These are phyloP conservation scores for Chernovozyma aurita DNA, from an alignment of 1,139 yeast species.

Conservation along the genomic window DNA sequence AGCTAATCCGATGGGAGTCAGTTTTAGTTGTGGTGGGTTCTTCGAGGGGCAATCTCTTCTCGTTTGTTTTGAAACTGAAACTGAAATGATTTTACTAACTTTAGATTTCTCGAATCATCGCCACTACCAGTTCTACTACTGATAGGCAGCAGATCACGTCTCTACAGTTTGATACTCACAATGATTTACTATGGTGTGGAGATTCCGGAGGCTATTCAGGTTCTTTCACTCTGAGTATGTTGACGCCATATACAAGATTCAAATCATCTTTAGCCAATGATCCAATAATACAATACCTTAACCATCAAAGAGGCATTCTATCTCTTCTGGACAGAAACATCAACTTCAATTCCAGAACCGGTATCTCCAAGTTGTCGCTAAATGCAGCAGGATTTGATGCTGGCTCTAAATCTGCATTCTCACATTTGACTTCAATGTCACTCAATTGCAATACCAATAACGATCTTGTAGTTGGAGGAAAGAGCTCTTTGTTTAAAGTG, in stretches of 20 bases:
- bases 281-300: conserved; percentile 43
- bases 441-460: conserved; percentile 29
- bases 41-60: not conserved
- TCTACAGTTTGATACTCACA: conserved; percentile 61
- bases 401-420: conserved; percentile 10
- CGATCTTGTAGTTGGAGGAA: conserved; percentile 35
- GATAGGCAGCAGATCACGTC: conserved; percentile 20
- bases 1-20: no score
- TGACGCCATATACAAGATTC: conserved; percentile 49
- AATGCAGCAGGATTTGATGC: conserved; percentile 14
- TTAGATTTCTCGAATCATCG: conserved; percentile 25
- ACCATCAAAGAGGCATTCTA: conserved; percentile 55
- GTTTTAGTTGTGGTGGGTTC: not conserved
- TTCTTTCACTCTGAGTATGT: conserved; percentile 25
- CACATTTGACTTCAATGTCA: conserved; percentile 34
- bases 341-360: conserved; percentile 55
- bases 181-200: conserved; percentile 86
- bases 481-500: conserved; percentile 44
- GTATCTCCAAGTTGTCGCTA: conserved; percentile 41
- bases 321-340: conserved; percentile 51
- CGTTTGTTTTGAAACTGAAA: not conserved
- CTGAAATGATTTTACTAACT: conserved; percentile 1
- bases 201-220: conserved; percentile 44
- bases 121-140: conserved; percentile 14
- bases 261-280: conserved; percentile 32